Conservation (phyloP, 768 basidiomycete species). For the Lepiota subincarnata region DNA sequence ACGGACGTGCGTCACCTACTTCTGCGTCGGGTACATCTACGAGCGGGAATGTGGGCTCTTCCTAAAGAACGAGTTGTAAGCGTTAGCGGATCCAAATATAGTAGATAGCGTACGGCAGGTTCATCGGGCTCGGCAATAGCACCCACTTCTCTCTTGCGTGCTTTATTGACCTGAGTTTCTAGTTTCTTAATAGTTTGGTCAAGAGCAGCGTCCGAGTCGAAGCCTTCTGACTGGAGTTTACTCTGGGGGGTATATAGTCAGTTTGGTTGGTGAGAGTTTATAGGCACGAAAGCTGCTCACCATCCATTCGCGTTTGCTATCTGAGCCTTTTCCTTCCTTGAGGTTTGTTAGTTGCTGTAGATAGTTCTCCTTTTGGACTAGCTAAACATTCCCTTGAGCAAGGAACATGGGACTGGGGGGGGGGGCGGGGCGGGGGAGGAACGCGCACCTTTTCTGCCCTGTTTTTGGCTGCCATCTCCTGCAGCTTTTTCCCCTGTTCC, state of each 20-base stretch:
- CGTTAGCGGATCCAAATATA: not conserved
- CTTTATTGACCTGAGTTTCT: conserved; percentile 70
- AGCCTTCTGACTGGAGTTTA: conserved; percentile 62
- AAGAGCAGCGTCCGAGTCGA: conserved; percentile 73
- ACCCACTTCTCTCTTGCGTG: conserved; percentile 75
- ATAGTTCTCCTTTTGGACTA: conserved; percentile 73
- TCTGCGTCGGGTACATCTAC: conserved; percentile 90
- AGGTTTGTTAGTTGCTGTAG: conserved; percentile 61
- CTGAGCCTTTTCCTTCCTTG: conserved; percentile 53
- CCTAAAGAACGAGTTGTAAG: conserved; percentile 34
- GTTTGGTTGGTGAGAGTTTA: not conserved
- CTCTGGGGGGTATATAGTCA: conserved; percentile 32
- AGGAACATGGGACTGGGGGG: not conserved
- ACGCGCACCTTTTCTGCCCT: conserved; percentile 74
- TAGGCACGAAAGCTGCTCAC: conserved; percentile 31
- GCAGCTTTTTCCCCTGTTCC: conserved; percentile 85
- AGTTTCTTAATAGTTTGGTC: conserved; percentile 85
- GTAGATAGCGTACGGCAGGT: conserved; percentile 32
- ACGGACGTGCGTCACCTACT: conserved; percentile 34
- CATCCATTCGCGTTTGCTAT: conserved; percentile 73
- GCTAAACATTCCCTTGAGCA: conserved; percentile 30
- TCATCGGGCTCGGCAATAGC: conserved; percentile 52
- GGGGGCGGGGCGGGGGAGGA: not conserved
- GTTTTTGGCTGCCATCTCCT: conserved; percentile 86
- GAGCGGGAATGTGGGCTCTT: conserved; percentile 86